Evolutionary conservation across 139 green algal species (phyloP).

Genomic region (Chlorella sp.): DNA sequence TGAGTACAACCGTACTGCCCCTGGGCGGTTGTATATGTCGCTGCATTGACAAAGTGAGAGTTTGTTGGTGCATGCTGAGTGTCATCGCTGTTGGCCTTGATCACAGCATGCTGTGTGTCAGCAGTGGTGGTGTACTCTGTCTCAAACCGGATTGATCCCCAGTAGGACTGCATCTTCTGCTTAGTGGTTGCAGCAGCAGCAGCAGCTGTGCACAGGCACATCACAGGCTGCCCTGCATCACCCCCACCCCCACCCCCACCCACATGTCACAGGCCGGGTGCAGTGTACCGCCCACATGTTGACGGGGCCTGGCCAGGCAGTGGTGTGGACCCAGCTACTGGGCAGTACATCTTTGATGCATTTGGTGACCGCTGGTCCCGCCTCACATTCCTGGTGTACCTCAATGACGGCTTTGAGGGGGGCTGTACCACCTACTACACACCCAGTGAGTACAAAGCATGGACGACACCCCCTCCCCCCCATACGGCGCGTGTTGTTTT

Average conservation of each 20-base stretch:
- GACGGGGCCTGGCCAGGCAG: conserved; percentile 48
- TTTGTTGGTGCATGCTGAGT: not conserved
- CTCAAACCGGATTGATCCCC: not conserved
- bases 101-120: no score
- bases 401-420: conserved; percentile 12
- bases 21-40: not conserved
- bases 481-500: no score
- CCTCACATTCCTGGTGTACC: conserved; percentile 34
- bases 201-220: not conserved
- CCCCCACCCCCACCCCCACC: not conserved
- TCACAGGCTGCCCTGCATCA: no score
- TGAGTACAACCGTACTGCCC: not conserved
- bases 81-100: not conserved
- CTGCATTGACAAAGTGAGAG: not conserved
- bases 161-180: not conserved
- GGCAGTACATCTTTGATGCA: conserved; percentile 15
- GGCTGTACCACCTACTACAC: conserved; percentile 9
- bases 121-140: not conserved
- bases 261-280: no score
- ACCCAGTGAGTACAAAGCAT: not conserved
- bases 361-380: conserved; percentile 41
- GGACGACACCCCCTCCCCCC: no score
- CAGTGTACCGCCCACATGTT: conserved; percentile 45
- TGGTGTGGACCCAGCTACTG: conserved; percentile 14
- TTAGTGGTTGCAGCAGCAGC: not conserved